phyloP scores from a whole-genome alignment of 768 basidiomycete species.

The Suillus sp. region DNA sequence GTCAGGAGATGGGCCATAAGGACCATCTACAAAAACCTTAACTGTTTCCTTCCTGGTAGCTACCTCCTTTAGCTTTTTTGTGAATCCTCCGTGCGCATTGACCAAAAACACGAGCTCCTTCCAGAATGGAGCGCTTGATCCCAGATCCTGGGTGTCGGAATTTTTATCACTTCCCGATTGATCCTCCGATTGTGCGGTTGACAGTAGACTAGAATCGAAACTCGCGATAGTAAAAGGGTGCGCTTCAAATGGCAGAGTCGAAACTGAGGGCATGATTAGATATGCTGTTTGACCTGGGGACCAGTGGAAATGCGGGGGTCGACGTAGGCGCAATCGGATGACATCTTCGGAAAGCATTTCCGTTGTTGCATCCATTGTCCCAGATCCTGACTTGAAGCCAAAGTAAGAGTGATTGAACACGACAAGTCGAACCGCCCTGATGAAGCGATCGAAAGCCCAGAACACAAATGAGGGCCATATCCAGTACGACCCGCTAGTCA shows the following conservation, averaged over 20 bases:
- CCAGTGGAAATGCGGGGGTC: slow-evolving; percentile 48
- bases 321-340: slow-evolving; percentile 43
- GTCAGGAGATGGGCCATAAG: slow-evolving; percentile 43
- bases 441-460: slow-evolving; percentile 54
- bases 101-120: slow-evolving; percentile 54
- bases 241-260: slow-evolving; percentile 42
- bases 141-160: neutral
- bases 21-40: slow-evolving; percentile 48
- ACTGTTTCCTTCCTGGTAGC: slow-evolving; percentile 31
- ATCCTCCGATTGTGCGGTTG: neutral
- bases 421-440: slow-evolving; percentile 45
- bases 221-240: slow-evolving; percentile 60
- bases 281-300: slow-evolving; percentile 51
- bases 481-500: slow-evolving; percentile 32
- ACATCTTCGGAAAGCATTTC: slow-evolving; percentile 44
- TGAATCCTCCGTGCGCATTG: slow-evolving; percentile 56
- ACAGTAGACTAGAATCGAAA: slow-evolving; percentile 20
- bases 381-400: slow-evolving; percentile 22
- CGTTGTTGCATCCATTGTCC: slow-evolving; percentile 36
- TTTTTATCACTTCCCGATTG: slow-evolving; percentile 16
- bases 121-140: slow-evolving; percentile 13
- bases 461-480: slow-evolving; percentile 54
- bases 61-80: slow-evolving; percentile 40
- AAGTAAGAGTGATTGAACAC: slow-evolving; percentile 44
- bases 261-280: slow-evolving; percentile 45